phyloP scores from a whole-genome alignment of 1,284 basidiomycete species.

The Farysia itapuensis region DNA sequence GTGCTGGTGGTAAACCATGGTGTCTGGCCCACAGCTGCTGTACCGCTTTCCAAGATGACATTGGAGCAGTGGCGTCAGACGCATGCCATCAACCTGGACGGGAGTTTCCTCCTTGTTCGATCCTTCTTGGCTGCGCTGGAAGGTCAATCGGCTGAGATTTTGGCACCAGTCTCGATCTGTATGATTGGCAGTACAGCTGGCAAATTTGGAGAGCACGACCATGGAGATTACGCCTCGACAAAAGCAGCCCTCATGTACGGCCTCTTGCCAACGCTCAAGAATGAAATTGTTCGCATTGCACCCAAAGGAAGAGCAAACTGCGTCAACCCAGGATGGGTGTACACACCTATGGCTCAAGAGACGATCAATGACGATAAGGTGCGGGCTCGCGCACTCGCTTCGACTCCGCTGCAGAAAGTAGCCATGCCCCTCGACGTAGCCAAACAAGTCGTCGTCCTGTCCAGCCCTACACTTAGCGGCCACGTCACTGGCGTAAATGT shows the following conservation, averaged over 20 bases:
- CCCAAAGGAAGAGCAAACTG: conserved; percentile 72
- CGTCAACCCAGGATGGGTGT: conserved; percentile 73
- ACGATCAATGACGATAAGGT: conserved; percentile 61
- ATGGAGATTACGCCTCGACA: conserved; percentile 37
- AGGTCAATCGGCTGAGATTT: conserved; percentile 62
- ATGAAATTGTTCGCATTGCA: conserved; percentile 76
- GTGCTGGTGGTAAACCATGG: conserved; percentile 71
- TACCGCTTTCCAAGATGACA: conserved; percentile 67
- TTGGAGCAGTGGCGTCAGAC: conserved; percentile 71
- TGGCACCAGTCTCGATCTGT: conserved; percentile 67
- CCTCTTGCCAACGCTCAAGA: conserved; percentile 71
- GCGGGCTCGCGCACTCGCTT: conserved; percentile 63
- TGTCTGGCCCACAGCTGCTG: conserved; percentile 63
- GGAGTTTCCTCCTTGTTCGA: conserved; percentile 68
- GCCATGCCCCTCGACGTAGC: conserved; percentile 70
- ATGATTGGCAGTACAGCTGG: conserved; percentile 73
- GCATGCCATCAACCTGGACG: conserved; percentile 69
- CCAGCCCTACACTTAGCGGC: conserved; percentile 69
- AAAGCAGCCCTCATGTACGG: conserved; percentile 73
- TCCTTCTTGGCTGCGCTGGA: conserved; percentile 67
- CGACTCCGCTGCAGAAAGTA: conserved; percentile 72
- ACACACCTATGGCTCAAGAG: conserved; percentile 67
- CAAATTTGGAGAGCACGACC: conserved; percentile 70
- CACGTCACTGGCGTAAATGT: conserved; percentile 73
- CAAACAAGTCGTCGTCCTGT: conserved; percentile 68